Conservation (phyloP, 169 alveolate species). For the Cryptosporidium xiaoi region DNA sequence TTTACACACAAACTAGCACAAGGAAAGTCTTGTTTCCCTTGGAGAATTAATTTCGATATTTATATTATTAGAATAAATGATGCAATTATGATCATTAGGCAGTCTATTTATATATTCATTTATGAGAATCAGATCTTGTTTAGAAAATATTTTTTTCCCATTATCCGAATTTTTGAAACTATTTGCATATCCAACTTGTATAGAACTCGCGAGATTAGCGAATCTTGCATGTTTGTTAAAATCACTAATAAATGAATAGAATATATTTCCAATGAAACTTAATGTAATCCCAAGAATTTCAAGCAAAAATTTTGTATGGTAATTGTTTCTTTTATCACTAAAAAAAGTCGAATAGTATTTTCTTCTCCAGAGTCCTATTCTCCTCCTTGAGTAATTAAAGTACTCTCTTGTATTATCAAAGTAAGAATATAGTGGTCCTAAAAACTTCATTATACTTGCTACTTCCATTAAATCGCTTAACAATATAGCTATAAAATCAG, state of each 20-base stretch:
- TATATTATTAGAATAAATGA: neutral
- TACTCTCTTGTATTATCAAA: constrained; percentile 31
- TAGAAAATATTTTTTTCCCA: constrained; percentile 6
- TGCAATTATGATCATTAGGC: constrained; percentile 39
- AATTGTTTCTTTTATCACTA: constrained; percentile 37
- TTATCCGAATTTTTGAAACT: neutral
- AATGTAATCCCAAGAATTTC: constrained; percentile 28
- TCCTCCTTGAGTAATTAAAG: constrained; percentile 21
- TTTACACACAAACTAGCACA: constrained; percentile 6
- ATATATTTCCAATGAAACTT: constrained; percentile 50
- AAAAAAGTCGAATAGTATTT: constrained; percentile 24
- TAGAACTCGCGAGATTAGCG: constrained; percentile 17
- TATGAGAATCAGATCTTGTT: constrained; percentile 38
- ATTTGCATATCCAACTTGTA: constrained; percentile 5
- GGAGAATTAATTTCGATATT: neutral
- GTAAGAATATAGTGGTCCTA: constrained; percentile 6
- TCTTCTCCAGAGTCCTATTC: neutral
- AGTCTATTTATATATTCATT: constrained; percentile 50
- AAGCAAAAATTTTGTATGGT: constrained; percentile 44
- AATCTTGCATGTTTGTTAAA: neutral
- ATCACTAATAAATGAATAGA: constrained; percentile 21
- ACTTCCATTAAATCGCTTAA: constrained; percentile 40
- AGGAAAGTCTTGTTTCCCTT: constrained; percentile 6
- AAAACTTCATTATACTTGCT: constrained; percentile 42
- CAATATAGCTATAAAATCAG: constrained; percentile 37